Base-by-base conservation (phyloP, 1,284 basidiomycete genomes). In the Pholiota adiposa region DNA sequence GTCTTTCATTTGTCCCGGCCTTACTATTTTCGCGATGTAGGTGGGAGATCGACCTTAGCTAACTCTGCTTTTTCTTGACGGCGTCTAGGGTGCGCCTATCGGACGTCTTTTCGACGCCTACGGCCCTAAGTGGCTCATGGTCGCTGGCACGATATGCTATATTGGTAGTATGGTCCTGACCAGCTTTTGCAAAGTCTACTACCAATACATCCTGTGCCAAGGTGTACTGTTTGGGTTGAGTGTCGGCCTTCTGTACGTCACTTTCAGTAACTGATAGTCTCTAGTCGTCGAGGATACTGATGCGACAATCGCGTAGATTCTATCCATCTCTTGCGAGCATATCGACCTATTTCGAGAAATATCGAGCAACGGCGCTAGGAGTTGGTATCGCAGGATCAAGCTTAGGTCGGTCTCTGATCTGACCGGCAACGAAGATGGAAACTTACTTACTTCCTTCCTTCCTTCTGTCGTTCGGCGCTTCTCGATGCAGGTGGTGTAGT, bases 171-270 rank as follows among this genome's bases (percentile, higher is more conserved):
- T 84, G 19, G 73, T 85, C 63, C 69, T 82, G 67, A 86, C 83
- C 8, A 85, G 84, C 65, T 59, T 89, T 27, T 82, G 78, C n/a
- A 78, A 73, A 2, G 70, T 77, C 58, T 86, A 83, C 67, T 86
- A 83, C 67, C 81, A 89, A 55, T 86, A 82, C 65, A 70, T 89
- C 31, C 73, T 89, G 16, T 75, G 79, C 0, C 87, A 89, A 65
- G 87, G 87, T 4, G 51, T 89, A 4, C 64, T 86, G 3, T 83
- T 86, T 60, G 86, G 86, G 29, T 65, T 86, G n/a, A 82, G 84
- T 9, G 82, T 83, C 27, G 86, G 83, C 5, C 66, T 87, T 59
- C 63, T 88, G 83, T 87, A 58, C 53, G 84, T 75, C 36, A 27
- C 56, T 62, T 27, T 43, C 18, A 48, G 51, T 38, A 56, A 36